Evolutionary conservation across 306 rosid species (phyloP).

Genomic region (Comarum palustre): DNA sequence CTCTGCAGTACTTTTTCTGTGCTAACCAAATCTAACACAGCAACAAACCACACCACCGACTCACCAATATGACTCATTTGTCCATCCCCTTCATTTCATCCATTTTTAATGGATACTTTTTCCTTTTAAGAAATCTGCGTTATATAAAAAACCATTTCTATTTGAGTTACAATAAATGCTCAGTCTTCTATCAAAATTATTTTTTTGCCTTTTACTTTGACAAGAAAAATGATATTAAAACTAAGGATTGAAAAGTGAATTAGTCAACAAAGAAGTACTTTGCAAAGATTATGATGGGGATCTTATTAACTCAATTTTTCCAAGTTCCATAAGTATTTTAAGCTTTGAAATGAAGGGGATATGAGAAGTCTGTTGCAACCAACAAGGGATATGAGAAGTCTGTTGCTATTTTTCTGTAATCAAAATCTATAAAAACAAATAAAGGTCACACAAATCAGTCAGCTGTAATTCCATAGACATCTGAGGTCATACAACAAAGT

Average conservation of each 20-base stretch:
- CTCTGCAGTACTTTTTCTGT: background rate
- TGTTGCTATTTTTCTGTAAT: background rate
- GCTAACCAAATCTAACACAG: background rate
- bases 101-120: no score
- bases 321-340: background rate
- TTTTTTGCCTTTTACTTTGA: no score
- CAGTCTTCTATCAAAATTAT: no score
- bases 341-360: background rate
- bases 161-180: no score
- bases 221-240: background rate
- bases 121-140: background rate
- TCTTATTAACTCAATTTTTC: background rate
- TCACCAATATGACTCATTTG: background rate
- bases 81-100: background rate
- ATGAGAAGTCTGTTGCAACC: background rate
- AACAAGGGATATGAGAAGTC: background rate
- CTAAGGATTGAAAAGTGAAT: background rate
- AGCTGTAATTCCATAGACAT: constrained; percentile 14
- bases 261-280: background rate
- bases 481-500: constrained; percentile 13
- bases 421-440: background rate
- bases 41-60: background rate
- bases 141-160: no score
- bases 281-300: background rate
- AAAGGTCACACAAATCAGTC: no score